Conservation (phyloP, 345 rosid genomes). For the Eucalyptus fibrosa region DNA sequence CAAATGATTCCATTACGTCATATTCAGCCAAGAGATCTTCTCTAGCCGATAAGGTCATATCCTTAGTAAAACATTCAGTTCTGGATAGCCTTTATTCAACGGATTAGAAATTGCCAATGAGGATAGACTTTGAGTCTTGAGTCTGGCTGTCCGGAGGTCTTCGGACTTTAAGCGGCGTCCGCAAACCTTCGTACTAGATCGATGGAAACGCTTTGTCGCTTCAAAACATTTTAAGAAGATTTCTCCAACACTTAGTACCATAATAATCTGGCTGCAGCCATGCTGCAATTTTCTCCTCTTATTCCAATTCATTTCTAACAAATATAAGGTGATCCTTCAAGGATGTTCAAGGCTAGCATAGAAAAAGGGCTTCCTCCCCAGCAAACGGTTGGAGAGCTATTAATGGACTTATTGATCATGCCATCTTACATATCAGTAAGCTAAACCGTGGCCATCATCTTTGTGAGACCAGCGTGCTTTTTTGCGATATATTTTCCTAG, state of each 20-base stretch:
- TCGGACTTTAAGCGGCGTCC: too few species aligned
- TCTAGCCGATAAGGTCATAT: too few species aligned
- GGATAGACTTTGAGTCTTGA: too few species aligned
- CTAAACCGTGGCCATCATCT: not conserved
- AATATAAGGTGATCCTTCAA: conserved; percentile 35
- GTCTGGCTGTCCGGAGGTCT: too few species aligned
- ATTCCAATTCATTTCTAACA: not conserved
- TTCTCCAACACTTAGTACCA: not conserved
- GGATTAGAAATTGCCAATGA: too few species aligned
- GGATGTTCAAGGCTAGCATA: conserved; percentile 21
- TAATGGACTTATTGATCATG: conserved; percentile 27
- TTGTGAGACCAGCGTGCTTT: not conserved
- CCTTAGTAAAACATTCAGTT: too few species aligned
- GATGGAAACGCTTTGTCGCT: too few species aligned
- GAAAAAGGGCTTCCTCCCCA: conserved; percentile 35
- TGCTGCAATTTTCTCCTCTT: not conserved
- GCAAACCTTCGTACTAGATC: too few species aligned
- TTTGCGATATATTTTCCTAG: not conserved
- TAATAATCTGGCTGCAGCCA: not conserved
- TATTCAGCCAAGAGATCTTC: too few species aligned
- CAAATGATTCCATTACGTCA: too few species aligned
- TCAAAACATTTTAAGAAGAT: too few species aligned
- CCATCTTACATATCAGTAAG: conserved; percentile 34
- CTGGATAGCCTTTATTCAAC: too few species aligned
- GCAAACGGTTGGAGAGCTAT: conserved; percentile 19